Conservation (phyloP, 1,284 basidiomycete species). For the Vanrija pseudolonga region DNA sequence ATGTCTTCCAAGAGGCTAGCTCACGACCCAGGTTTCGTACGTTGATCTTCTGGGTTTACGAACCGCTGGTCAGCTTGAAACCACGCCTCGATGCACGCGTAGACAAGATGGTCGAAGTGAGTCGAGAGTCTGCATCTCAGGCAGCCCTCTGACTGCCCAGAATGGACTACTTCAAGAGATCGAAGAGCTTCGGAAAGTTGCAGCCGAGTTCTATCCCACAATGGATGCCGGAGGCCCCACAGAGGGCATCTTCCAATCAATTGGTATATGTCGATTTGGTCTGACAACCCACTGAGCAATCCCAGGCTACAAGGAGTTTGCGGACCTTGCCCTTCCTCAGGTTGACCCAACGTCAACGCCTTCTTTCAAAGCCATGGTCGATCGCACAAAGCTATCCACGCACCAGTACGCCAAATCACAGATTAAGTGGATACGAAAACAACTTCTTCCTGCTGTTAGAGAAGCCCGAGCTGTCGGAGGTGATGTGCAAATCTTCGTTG, state of each 20-base stretch:
- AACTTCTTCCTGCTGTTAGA: slow-evolving; percentile 72
- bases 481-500: slow-evolving; percentile 46
- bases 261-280: slow-evolving; percentile 58
- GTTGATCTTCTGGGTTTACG: slow-evolving; percentile 88
- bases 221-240: slow-evolving; percentile 36
- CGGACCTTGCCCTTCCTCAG: slow-evolving; percentile 41
- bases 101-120: slow-evolving; percentile 82
- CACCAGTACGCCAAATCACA: slow-evolving; percentile 90
- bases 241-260: slow-evolving; percentile 87
- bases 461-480: slow-evolving; percentile 51
- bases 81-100: slow-evolving; percentile 73
- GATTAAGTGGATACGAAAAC: slow-evolving; percentile 87
- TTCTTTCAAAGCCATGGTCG: slow-evolving; percentile 59
- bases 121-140: slow-evolving; percentile 6
- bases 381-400: slow-evolving; percentile 81
- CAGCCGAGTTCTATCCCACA: slow-evolving; percentile 36
- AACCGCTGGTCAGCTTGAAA: slow-evolving; percentile 63
- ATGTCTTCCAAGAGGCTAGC: not conserved
- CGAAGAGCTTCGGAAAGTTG: slow-evolving; percentile 52
- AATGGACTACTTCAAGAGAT: slow-evolving; percentile 84
- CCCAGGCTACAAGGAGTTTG: slow-evolving; percentile 88
- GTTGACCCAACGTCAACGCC: slow-evolving; percentile 19
- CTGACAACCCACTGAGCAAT: not conserved
- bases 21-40: slow-evolving; percentile 67
- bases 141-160: slow-evolving; percentile 45